A percentile compares a stretch with the other conserved stretches of the same genome.
These are phyloP conservation scores for Micromonas commoda DNA, from an alignment of 139 green algal species.

Conservation along the genomic window DNA sequence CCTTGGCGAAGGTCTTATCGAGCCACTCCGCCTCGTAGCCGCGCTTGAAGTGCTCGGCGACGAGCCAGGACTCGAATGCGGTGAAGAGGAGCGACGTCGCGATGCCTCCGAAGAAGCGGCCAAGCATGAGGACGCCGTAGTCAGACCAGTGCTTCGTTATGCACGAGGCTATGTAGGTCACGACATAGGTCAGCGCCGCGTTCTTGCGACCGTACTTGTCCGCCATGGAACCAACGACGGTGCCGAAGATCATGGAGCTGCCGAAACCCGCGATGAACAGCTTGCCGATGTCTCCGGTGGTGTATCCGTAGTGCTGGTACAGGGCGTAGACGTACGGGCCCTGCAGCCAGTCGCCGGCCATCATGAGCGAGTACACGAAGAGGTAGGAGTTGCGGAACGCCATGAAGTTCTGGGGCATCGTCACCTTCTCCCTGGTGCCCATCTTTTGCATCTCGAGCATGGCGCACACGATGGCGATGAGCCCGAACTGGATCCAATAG, in stretches of 20 bases:
- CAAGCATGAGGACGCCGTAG: conserved; percentile 82
- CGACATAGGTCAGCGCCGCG: conserved; percentile 76
- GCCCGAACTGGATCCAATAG: not conserved
- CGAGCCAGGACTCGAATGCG: conserved; percentile 93
- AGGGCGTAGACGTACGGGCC: conserved; percentile 96
- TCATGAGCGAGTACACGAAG: conserved; percentile 90
- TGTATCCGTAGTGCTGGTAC: conserved; percentile 85
- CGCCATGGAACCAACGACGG: conserved; percentile 82
- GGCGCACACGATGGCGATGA: conserved; percentile 34
- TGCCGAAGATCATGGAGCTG: conserved; percentile 93
- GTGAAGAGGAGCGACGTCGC: conserved; percentile 95
- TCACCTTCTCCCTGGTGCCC: conserved; percentile 29
- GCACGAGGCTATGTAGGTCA: conserved; percentile 79
- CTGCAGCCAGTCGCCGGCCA: conserved; percentile 94
- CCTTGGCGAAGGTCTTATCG: conserved; percentile 77
- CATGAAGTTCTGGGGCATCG: conserved; percentile 46
- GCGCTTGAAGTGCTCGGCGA: conserved; percentile 81
- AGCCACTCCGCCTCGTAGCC: conserved; percentile 76
- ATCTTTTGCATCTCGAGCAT: conserved; percentile 38
- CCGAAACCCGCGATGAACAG: conserved; percentile 98
- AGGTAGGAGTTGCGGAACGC: conserved; percentile 90
- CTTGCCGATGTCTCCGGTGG: conserved; percentile 73
- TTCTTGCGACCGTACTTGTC: conserved; percentile 88
- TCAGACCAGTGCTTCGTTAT: conserved; percentile 89
- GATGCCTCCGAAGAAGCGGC: conserved; percentile 89